phyloP scores from a whole-genome alignment of 306 rosid genomes.

The Vigna unguiculata region DNA sequence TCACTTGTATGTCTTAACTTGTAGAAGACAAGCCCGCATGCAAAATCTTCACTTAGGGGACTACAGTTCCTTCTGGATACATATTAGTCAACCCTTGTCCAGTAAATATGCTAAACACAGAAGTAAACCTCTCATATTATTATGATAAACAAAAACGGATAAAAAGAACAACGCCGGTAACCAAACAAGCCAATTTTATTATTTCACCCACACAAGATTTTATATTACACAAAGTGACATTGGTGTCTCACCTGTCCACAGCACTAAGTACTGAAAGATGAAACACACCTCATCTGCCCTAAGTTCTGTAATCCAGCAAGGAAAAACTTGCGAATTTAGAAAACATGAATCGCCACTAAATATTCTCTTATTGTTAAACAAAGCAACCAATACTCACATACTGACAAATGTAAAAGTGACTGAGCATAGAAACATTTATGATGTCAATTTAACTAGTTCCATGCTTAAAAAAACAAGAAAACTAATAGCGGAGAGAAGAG shows the following conservation, averaged over 20 bases:
- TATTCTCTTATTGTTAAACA: constrained; percentile 12
- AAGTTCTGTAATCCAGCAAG: constrained; percentile 65
- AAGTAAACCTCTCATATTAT: constrained; percentile 42
- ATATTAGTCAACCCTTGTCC: constrained; percentile 47
- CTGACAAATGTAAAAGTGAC: constrained; percentile 30
- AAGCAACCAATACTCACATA: constrained; percentile 35
- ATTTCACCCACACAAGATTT: constrained; percentile 44
- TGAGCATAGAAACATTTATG: constrained; percentile 28
- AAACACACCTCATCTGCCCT: constrained; percentile 61
- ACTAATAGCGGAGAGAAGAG: constrained; percentile 44
- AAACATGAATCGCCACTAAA: constrained; percentile 35
- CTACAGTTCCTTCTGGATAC: constrained; percentile 39
- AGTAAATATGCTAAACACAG: constrained; percentile 43
- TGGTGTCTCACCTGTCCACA: constrained; percentile 65
- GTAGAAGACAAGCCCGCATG: constrained; percentile 44
- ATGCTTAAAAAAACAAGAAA: constrained; percentile 26
- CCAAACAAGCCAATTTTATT: constrained; percentile 41
- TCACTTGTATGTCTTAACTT: constrained; percentile 39
- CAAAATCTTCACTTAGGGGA: constrained; percentile 43
- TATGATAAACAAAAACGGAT: constrained; percentile 1
- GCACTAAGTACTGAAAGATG: constrained; percentile 59
- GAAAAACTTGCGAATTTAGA: constrained; percentile 50
- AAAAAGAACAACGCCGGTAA: constrained; percentile 30
- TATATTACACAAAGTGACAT: constrained; percentile 49
- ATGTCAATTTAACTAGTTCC: constrained; percentile 37